These are phyloP conservation scores for Eucalyptus leucophloia DNA, from an alignment of 345 rosid genomes.

Conservation along the genomic window DNA sequence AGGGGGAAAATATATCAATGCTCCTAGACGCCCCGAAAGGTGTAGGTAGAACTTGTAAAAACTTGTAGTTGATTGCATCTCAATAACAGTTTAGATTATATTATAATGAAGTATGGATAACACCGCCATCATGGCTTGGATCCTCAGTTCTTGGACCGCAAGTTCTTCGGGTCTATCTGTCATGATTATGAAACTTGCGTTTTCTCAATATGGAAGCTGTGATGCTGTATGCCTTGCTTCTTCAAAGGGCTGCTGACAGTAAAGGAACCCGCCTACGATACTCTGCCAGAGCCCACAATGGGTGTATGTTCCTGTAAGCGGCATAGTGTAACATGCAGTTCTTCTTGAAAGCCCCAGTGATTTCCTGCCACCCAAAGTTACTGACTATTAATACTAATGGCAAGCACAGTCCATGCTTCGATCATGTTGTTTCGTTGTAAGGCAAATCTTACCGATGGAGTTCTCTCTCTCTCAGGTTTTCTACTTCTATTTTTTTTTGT, in stretches of 20 bases:
- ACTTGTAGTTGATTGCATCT: too few species aligned
- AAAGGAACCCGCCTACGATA: conserved; percentile 5
- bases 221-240: neutral
- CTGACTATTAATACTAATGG: neutral
- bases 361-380: conserved; percentile 7
- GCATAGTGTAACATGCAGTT: conserved; percentile 33
- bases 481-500: too few species aligned
- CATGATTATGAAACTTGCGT: neutral
- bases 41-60: too few species aligned
- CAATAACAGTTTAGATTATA: too few species aligned
- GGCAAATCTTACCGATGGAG: too few species aligned
- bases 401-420: neutral
- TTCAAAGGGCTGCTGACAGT: neutral
- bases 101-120: too few species aligned
- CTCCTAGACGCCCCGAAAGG: too few species aligned
- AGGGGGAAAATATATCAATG: too few species aligned
- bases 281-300: conserved; percentile 40
- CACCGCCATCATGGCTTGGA: too few species aligned
- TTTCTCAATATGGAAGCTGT: neutral
- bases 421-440: neutral
- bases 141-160: too few species aligned
- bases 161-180: neutral
- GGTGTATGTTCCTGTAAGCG: conserved; percentile 20
- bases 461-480: too few species aligned
- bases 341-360: conserved; percentile 22